These are phyloP conservation scores for Yamadazyma insecticola DNA, from an alignment of 805 yeast genomes.

Conservation along the genomic window DNA sequence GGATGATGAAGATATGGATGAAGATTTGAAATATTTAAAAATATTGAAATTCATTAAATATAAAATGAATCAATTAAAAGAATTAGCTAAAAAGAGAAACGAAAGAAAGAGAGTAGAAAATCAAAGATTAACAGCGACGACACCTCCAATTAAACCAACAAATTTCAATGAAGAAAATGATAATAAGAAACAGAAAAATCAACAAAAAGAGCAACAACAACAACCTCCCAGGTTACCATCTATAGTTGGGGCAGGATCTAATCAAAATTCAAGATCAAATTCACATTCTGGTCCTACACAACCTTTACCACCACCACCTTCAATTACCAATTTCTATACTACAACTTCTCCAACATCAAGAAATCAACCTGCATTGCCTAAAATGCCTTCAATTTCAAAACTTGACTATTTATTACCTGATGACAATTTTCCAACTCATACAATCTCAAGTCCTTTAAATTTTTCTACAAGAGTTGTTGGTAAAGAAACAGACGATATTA, in stretches of 20 bases:
- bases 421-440: constrained; percentile 16
- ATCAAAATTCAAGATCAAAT: not conserved
- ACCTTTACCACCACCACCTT: constrained; percentile 7
- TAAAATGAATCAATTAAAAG: constrained; percentile 17
- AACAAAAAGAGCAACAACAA: not conserved
- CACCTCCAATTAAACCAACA: not conserved
- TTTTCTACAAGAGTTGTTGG: constrained; percentile 1
- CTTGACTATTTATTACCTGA: constrained; percentile 19
- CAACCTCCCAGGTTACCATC: not conserved
- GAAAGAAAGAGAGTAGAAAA: too few relatives aligned
- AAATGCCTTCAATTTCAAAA: constrained; percentile 12
- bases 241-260: too few relatives aligned
- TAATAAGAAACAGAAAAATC: constrained; percentile 1
- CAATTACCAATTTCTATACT: constrained; percentile 7
- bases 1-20: constrained; percentile 47
- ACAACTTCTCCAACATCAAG: constrained; percentile 2
- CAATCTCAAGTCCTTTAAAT: constrained; percentile 6
- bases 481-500: constrained; percentile 12
- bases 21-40: constrained; percentile 40
- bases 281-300: not conserved
- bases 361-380: constrained; percentile 9
- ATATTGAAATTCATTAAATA: constrained; percentile 39
- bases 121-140: too few relatives aligned
- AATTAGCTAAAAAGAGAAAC: constrained; percentile 7
- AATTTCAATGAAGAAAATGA: too few relatives aligned